Percentiles rank a stretch among this genome's conserved stretches.
These are phyloP conservation scores for Truncatella angustata DNA, from an alignment of 2,329 filamentous ascomycete species.

Conservation along the genomic window DNA sequence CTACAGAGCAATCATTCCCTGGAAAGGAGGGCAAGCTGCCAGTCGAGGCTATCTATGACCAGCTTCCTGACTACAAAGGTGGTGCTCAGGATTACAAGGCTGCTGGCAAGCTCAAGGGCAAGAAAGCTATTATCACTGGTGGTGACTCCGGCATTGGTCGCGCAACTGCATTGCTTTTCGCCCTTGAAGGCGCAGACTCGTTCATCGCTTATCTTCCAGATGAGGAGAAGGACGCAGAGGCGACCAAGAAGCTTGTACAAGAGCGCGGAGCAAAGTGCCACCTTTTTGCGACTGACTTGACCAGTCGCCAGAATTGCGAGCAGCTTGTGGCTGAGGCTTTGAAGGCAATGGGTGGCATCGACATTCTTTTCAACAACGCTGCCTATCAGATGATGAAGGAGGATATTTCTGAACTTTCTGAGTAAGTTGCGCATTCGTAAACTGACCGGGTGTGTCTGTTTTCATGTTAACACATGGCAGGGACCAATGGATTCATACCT, in stretches of 20 bases:
- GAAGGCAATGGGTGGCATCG: conserved; percentile 64
- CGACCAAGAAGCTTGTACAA: conserved; percentile 71
- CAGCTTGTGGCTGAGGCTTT: conserved; percentile 66
- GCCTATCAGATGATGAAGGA: conserved; percentile 73
- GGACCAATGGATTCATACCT: conserved; percentile 77
- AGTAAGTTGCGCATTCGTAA: conserved; percentile 44
- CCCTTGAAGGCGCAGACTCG: conserved; percentile 75
- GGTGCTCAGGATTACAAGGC: conserved; percentile 70
- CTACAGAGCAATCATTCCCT: conserved; percentile 38
- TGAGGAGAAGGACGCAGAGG: conserved; percentile 73
- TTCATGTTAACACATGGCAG: conserved; percentile 34
- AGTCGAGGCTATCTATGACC: conserved; percentile 57
- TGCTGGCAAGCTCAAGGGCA: conserved; percentile 72
- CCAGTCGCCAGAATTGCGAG: conserved; percentile 64
- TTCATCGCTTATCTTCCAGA: conserved; percentile 73
- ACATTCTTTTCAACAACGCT: conserved; percentile 74
- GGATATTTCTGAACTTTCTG: conserved; percentile 68
- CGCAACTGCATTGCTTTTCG: conserved; percentile 72
- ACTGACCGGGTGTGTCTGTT: too few relatives aligned
- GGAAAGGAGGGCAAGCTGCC: conserved; percentile 48
- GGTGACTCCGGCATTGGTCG: conserved; percentile 79
- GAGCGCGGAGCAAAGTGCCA: conserved; percentile 64
- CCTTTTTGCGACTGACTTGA: conserved; percentile 63
- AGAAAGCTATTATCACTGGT: conserved; percentile 76
- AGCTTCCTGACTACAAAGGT: conserved; percentile 66